phyloP scores from a whole-genome alignment of 2,329 filamentous ascomycete species.

The Trichoderma aggressivum region DNA sequence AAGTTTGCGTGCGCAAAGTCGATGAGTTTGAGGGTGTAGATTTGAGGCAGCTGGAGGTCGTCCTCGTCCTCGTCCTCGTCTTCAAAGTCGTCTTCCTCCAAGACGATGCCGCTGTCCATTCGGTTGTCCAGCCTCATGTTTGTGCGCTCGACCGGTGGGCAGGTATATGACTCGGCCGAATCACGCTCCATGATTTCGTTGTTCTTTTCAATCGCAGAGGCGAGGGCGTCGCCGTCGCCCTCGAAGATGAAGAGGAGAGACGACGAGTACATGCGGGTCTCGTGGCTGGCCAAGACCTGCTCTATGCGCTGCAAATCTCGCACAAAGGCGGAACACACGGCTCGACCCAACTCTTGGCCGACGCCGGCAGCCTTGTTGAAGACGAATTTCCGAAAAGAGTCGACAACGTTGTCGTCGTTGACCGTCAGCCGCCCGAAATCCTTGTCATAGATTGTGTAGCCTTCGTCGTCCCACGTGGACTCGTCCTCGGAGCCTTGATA shows the following conservation, averaged over 20 bases:
- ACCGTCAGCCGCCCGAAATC: conserved; percentile 56
- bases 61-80: conserved; percentile 45
- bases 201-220: conserved; percentile 52
- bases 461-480: conserved; percentile 50
- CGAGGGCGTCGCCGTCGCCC: conserved; percentile 56
- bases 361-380: conserved; percentile 58
- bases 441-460: conserved; percentile 60
- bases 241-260: conserved; percentile 63
- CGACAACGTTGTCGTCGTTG: conserved; percentile 51
- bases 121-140: conserved; percentile 49
- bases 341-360: conserved; percentile 54
- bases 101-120: conserved; percentile 54
- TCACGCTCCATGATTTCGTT: conserved; percentile 51
- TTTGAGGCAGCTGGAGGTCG: conserved; percentile 53
- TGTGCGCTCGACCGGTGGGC: conserved; percentile 30
- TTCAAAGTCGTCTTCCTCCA: conserved; percentile 41
- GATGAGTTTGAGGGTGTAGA: conserved; percentile 82
- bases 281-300: conserved; percentile 50
- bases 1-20: conserved; percentile 94
- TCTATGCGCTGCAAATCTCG: conserved; percentile 52
- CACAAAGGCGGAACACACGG: conserved; percentile 53
- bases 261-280: conserved; percentile 62
- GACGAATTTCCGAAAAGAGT: conserved; percentile 55
- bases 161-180: neutral
- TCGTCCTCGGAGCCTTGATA: conserved; percentile 55